Percentiles rank a stretch among this genome's conserved stretches.
Evolutionary conservation across 176 grass and related monocot species (phyloP).

Genomic region (Oryza meyeriana): DNA sequence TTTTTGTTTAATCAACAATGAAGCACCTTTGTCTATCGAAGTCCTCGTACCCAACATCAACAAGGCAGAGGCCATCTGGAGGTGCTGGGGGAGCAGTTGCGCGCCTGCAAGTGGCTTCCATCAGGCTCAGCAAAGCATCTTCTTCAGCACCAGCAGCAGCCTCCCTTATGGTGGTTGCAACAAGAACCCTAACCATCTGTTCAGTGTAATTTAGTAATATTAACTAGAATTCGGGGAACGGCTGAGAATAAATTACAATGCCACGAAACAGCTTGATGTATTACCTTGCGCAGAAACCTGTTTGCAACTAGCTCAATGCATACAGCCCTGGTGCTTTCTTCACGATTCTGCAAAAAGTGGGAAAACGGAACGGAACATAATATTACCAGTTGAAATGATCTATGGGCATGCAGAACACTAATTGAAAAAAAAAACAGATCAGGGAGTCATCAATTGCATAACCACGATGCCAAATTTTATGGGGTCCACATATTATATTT

Average conservation of each 20-base stretch:
- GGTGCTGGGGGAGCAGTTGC: slow-evolving; percentile 90
- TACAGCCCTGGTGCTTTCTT: slow-evolving; percentile 48
- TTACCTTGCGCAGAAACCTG: slow-evolving; percentile 94
- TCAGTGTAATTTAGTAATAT: neutral
- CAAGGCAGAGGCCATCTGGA: slow-evolving; percentile 81
- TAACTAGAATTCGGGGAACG: neutral
- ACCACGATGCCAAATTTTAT: neutral
- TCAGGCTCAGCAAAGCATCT: slow-evolving; percentile 66
- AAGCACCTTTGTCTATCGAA: slow-evolving; percentile 61
- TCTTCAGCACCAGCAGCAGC: slow-evolving; percentile 66
- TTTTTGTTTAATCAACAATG: slow-evolving; percentile 45
- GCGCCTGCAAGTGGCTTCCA: slow-evolving; percentile 82
- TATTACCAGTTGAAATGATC: neutral
- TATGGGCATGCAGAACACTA: neutral
- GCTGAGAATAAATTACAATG: neutral
- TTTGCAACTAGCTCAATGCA: slow-evolving; percentile 83
- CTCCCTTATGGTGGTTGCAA: slow-evolving; percentile 85
- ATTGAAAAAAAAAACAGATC: neutral
- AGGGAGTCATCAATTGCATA: neutral
- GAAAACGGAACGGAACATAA: slow-evolving; percentile 8
- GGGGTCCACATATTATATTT: neutral
- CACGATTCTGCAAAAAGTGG: slow-evolving; percentile 29
- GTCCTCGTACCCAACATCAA: slow-evolving; percentile 77
- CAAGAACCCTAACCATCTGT: slow-evolving; percentile 91
- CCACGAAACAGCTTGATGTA: neutral